A percentile compares a stretch with the other conserved stretches of the same genome.
Conservation (phyloP, 768 basidiomycete genomes). For the Ramaria rubella region DNA sequence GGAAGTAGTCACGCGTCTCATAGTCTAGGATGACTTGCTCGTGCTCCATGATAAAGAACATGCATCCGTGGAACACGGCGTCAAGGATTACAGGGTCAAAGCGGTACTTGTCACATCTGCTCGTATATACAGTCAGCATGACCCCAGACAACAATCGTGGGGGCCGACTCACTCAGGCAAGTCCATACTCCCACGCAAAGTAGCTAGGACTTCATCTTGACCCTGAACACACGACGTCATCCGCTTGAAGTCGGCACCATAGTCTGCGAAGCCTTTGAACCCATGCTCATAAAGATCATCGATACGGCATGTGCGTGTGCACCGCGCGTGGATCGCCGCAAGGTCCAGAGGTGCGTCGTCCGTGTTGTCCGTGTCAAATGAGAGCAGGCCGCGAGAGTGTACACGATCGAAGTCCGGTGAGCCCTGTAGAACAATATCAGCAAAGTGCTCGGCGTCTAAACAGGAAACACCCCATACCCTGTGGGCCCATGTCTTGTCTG, state of each 20-base stretch:
- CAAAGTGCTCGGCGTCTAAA: slow-evolving; percentile 3
- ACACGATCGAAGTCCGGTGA: slow-evolving; percentile 18
- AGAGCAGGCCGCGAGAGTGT: slow-evolving; percentile 17
- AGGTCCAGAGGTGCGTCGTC: slow-evolving; percentile 7
- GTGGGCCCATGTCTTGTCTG: slow-evolving; percentile 1
- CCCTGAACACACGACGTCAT: slow-evolving; percentile 19
- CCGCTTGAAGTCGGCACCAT: slow-evolving; percentile 28
- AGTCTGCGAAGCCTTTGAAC: slow-evolving; percentile 27
- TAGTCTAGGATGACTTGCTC: slow-evolving; percentile 26
- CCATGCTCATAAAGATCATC: slow-evolving; percentile 23
- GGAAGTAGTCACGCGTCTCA: slow-evolving; percentile 26
- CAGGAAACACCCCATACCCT: background rate
- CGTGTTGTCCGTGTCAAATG: slow-evolving; percentile 24
- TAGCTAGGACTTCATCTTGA: slow-evolving; percentile 23
- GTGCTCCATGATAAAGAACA: slow-evolving; percentile 21
- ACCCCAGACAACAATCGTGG: background rate
- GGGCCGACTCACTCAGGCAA: slow-evolving; percentile 5
- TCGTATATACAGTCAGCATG: background rate
- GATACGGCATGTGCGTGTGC: background rate
- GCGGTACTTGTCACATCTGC: slow-evolving; percentile 22
- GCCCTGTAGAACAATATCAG: slow-evolving; percentile 16
- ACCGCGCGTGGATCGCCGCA: slow-evolving; percentile 7
- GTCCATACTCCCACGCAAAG: slow-evolving; percentile 20
- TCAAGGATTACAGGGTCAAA: slow-evolving; percentile 35
- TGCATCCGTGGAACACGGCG: slow-evolving; percentile 26